Conservation (phyloP, 2,329 filamentous ascomycete species). For the Chrysosphaeria jannelii region DNA sequence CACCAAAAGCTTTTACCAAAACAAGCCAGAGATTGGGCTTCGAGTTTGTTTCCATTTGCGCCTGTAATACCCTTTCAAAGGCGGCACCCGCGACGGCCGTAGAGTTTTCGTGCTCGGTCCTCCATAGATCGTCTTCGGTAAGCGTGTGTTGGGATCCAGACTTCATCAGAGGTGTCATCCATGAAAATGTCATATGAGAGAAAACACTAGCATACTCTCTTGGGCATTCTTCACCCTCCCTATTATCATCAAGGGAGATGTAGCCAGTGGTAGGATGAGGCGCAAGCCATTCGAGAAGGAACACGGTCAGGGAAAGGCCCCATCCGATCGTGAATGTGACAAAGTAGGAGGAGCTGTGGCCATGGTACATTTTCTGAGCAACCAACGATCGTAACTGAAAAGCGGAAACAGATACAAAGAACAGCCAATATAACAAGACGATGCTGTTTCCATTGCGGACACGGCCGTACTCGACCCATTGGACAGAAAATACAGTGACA, state of each 20-base stretch:
- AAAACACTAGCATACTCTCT: slow-evolving; percentile 86
- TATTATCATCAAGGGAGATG: slow-evolving; percentile 23
- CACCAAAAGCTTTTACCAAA: slow-evolving; percentile 56
- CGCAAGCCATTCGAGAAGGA: slow-evolving; percentile 59
- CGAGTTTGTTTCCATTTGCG: slow-evolving; percentile 32
- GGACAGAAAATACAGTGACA: slow-evolving; percentile 42
- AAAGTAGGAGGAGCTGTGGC: slow-evolving; percentile 44
- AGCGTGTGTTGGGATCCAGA: slow-evolving; percentile 75
- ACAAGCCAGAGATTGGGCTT: slow-evolving; percentile 71
- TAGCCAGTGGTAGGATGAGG: slow-evolving; percentile 36
- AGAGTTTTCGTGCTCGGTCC: slow-evolving; percentile 49
- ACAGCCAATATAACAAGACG: slow-evolving; percentile 74
- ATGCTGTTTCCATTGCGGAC: slow-evolving; percentile 66
- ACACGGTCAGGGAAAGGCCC: slow-evolving; percentile 37
- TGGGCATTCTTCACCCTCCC: slow-evolving; percentile 35
- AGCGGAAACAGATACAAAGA: slow-evolving; percentile 46
- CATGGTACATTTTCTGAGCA: slow-evolving; percentile 40
- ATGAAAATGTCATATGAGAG: slow-evolving; percentile 75
- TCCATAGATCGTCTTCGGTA: slow-evolving; percentile 90
- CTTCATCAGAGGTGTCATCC: slow-evolving; percentile 98
- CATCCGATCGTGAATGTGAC: slow-evolving; percentile 42
- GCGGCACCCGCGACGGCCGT: slow-evolving; percentile 40
- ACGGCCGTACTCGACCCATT: slow-evolving; percentile 65
- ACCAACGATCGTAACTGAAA: slow-evolving; percentile 71
- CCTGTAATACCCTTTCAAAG: slow-evolving; percentile 48